These are phyloP conservation scores for Butyriboletus appendiculatus DNA, from an alignment of 1,284 basidiomycete genomes.

Conservation along the genomic window DNA sequence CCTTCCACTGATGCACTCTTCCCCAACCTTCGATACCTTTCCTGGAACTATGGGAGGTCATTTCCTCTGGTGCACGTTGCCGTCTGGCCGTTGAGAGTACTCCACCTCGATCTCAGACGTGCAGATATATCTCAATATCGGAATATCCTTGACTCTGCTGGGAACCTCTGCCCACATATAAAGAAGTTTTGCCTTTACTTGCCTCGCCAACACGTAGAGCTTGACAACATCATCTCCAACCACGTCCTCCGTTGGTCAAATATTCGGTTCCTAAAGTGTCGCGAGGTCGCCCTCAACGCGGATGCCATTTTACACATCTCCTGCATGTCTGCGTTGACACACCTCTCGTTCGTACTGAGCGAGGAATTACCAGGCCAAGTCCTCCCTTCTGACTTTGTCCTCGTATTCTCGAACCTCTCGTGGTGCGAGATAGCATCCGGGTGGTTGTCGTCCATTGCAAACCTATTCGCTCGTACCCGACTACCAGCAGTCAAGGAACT, in stretches of 20 bases:
- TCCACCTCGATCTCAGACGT: conserved; percentile 1
- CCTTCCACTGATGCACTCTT: neutral
- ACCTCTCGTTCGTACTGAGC: neutral
- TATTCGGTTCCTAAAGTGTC: neutral
- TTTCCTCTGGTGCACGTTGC: neutral
- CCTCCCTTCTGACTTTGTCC: neutral
- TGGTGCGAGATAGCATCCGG: neutral
- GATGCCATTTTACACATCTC: conserved; percentile 2
- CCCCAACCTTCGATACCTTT: neutral
- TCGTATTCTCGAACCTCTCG: neutral
- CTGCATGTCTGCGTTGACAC: neutral
- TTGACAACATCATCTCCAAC: neutral
- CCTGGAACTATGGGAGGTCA: neutral
- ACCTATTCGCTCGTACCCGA: neutral
- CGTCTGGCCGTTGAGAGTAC: neutral
- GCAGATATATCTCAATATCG: neutral
- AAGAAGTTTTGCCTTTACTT: neutral
- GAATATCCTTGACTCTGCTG: neutral
- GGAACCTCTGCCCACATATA: neutral
- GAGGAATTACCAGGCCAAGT: neutral
- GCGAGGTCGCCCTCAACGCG: neutral
- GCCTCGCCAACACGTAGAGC: neutral
- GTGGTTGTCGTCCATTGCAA: neutral
- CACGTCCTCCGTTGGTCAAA: neutral
- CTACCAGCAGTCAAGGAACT: neutral